Base-by-base conservation (phyloP, 75 land plant genomes). In the Ceratopteris richardii region DNA sequence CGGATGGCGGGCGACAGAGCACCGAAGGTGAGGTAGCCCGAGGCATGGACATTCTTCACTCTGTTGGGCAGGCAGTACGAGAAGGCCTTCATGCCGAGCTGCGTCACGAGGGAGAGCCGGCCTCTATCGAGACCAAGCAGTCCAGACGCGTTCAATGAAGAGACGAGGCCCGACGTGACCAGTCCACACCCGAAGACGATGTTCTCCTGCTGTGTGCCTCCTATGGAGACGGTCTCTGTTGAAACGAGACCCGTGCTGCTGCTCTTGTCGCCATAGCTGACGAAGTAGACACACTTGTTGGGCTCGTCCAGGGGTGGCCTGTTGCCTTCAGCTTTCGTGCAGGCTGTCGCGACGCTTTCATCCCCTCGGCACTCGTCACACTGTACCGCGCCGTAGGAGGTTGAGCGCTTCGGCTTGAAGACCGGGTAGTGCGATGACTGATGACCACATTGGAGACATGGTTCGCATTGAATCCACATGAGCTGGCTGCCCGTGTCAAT, bases 1-100 rank as follows among this genome's bases (percentile, higher is more conserved):
- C 37, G 37, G 14, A 17, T 17, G 4, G 50, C 50, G 50, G 18
- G 4, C 50, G 50, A n/a, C 18, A 33, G 5, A 21, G 22, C 22
- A 2, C 50, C 50, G 14, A 46, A 17, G 22, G 22, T 21, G 12
- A 46, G 14, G 50, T 21, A 18, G 2, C 50, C 50, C 2, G 50
- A 46, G 4, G 22, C 50, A 21, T 21, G 50, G 13, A 21, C 50
- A 21, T 21, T 46, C 22, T 21, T n/a, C 50, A 21, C 50, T n/a
- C 50, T n/a, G 50, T 21, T 46, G 4, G 50, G 50, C 31, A 66
- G 51, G 51, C 69, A 66, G 47, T 66, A 58, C 1, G 69, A 66
- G 53, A 66, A 66, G 13, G 16, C 50, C 30, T n/a, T 18, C 14
- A 46, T 21, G 50, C 22, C 22, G 14, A 46, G 50, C 50, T 46